Base-by-base conservation (phyloP, 2,329 filamentous ascomycete species). In the Penicillium sp. region DNA sequence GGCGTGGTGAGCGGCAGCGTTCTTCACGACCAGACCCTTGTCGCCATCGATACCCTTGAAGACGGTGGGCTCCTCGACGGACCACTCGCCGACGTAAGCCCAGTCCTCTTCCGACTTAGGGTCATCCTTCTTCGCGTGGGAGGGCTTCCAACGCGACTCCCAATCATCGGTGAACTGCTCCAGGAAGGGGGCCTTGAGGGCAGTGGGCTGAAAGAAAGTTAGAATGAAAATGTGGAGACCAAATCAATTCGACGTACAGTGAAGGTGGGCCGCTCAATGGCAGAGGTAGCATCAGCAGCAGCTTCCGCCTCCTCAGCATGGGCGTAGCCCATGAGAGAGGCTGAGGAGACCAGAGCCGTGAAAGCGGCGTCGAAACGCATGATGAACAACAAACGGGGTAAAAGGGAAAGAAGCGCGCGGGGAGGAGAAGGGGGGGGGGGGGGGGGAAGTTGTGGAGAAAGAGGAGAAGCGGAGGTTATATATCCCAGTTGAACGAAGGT, bases 81-180 rank as follows among this genome's bases (percentile, higher is more conserved):
- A 80, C 94, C 94, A 99, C 77, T 92, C 90, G 77, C 94, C 94
- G 61, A 97, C 87, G 75, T 96, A 99, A 52, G 92, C 92, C 94
- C 94, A 97, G 73, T 97, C 93, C 64, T 95, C 91, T 58, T 87
- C 86, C 59, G 87, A 86, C 73, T 83, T 85, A 64, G 88, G 86
- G 70, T 90, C 90, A 70, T 93, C 89, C 87, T 99, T 99, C 87
- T 97, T 97, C 65, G 94, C 94, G 74, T 94, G 89, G 45, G 93
- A 97, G 54, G 89, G 86, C 79, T 93, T 92, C 94, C 94, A 99
- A 79, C 92, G 85, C 63, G 84, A 80, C 66, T 97, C 89, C 93
- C 93, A 97, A 79, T 91, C 92, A 67, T 95, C 90, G 78, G 91
- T 96, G 82, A 99, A 99, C 79, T 99, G 94, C 82, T 99, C 94